A percentile compares a stretch with the other conserved stretches of the same genome.
These are phyloP conservation scores for Neodidymelliopsis sp. DNA, from an alignment of 2,329 filamentous ascomycete species.

Conservation along the genomic window DNA sequence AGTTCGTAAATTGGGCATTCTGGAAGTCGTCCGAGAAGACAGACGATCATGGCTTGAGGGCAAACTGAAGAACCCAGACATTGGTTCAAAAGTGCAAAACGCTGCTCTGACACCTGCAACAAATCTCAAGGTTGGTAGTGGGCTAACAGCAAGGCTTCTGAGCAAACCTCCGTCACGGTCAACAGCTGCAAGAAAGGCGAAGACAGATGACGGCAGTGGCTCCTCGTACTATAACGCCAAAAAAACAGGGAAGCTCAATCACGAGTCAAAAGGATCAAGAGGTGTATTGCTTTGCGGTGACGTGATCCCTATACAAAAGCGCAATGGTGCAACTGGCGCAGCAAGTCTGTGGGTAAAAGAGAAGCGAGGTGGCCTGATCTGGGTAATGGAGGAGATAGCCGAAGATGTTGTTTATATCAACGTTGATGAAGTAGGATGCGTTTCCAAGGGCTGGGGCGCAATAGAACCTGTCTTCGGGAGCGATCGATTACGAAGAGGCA, in stretches of 20 bases:
- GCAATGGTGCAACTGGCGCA: slow-evolving; percentile 89
- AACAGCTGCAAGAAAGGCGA: slow-evolving; percentile 65
- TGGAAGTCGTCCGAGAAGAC: slow-evolving; percentile 93
- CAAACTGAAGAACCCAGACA: slow-evolving; percentile 73
- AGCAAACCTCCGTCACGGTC: slow-evolving; percentile 77
- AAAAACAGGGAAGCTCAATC: slow-evolving; percentile 63
- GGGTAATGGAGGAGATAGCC: slow-evolving; percentile 97
- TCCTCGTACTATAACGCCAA: slow-evolving; percentile 59
- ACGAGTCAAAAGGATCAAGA: slow-evolving; percentile 77
- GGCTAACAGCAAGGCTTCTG: slow-evolving; percentile 86
- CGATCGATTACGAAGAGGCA: slow-evolving; percentile 69
- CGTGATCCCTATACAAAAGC: slow-evolving; percentile 96
- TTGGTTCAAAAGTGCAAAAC: slow-evolving; percentile 52
- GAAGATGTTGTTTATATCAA: slow-evolving; percentile 85
- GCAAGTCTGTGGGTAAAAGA: slow-evolving; percentile 99
- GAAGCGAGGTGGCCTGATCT: slow-evolving; percentile 90
- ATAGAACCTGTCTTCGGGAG: slow-evolving; percentile 86
- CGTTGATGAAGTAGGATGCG: slow-evolving; percentile 78
- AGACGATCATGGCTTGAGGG: slow-evolving; percentile 87
- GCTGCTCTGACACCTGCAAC: slow-evolving; percentile 47
- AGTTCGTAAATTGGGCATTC: slow-evolving; percentile 90
- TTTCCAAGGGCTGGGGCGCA: slow-evolving; percentile 76
- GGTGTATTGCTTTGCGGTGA: slow-evolving; percentile 94
- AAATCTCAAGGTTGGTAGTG: slow-evolving; percentile 72
- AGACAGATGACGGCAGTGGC: slow-evolving; percentile 68